Evolutionary conservation across 345 rosid species (phyloP), one percentile per base, ranked within the genome.

Genomic region (Tarenaya hassleriana): DNA sequence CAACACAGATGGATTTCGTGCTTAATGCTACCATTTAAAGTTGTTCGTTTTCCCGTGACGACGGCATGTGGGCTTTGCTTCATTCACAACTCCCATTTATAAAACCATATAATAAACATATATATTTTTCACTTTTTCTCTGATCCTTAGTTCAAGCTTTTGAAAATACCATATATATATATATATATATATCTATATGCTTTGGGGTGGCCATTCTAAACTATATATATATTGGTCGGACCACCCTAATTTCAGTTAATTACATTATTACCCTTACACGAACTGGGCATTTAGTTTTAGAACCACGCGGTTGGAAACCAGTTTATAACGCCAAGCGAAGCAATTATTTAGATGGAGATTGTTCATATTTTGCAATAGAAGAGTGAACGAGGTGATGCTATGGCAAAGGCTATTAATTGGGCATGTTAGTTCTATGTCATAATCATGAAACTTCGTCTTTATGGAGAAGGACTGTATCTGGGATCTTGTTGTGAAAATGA

Each of bases 351-450:
- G 21, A 58, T 44, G 5, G 29, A 24, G 29, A 24, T 24, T 24
- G 29, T 24, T 5, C 5, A 27, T 52, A 57, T 32, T 45, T 53
- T 14, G 14, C 7, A 15, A 41, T 34, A 7, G 31, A 51, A 52
- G 49, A 45, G 50, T 33, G 56, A 59, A 52, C 16, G 60, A 58
- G 65, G 34, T 58, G 60, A 58, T 58, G 46, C 50, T 32, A 45
- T 44, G 37, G 43, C 45, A 58, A 58, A n/a, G 57, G 35, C 29
- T 24, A 24, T 24, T n/a, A n/a, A 24, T 24, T 52, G 48, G 54
- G 55, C 64, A 73, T 72, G 77, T 79, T 77, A 81, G 87, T 77
- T 87, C 71, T 83, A 68, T 71, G 89, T 83, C 89, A 68, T 57
- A 47, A 73, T 83, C 96, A 76, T 67, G 77, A 68, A 70, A 53